Conservation (phyloP, 176 grass and related monocot genomes). For the Lolium rigidum region DNA sequence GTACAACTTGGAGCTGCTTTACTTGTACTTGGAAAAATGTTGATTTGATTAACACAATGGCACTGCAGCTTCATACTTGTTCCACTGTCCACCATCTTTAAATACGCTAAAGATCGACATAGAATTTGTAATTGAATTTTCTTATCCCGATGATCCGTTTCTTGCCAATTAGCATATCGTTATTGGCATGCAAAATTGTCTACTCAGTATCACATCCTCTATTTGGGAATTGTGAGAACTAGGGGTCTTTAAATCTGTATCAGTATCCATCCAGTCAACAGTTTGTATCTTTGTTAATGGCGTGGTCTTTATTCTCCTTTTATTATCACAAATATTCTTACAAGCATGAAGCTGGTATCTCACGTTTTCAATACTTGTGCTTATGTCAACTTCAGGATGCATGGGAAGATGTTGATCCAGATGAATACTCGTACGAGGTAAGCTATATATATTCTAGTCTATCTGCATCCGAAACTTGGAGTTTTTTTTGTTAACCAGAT, state of each 20-base stretch:
- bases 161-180: not conserved
- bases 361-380: slow-evolving; percentile 5
- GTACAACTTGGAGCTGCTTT: not conserved
- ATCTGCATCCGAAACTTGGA: not conserved
- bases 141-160: slow-evolving; percentile 4
- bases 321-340: not conserved
- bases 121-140: not conserved
- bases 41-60: not conserved
- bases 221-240: not conserved
- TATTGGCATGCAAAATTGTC: not conserved
- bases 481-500: not conserved
- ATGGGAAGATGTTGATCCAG: slow-evolving; percentile 95
- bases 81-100: not conserved
- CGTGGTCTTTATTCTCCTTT: not conserved
- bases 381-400: slow-evolving; percentile 62
- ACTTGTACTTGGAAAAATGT: not conserved
- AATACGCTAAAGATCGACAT: not conserved
- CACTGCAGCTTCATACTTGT: not conserved
- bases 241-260: not conserved
- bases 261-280: not conserved
- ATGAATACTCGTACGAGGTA: slow-evolving; percentile 94
- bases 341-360: slow-evolving; percentile 15
- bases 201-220: not conserved
- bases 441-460: slow-evolving; percentile 6
- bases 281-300: not conserved